These are phyloP conservation scores for Helicocarpus griseus DNA, from an alignment of 2,329 filamentous ascomycete species.

Conservation along the genomic window DNA sequence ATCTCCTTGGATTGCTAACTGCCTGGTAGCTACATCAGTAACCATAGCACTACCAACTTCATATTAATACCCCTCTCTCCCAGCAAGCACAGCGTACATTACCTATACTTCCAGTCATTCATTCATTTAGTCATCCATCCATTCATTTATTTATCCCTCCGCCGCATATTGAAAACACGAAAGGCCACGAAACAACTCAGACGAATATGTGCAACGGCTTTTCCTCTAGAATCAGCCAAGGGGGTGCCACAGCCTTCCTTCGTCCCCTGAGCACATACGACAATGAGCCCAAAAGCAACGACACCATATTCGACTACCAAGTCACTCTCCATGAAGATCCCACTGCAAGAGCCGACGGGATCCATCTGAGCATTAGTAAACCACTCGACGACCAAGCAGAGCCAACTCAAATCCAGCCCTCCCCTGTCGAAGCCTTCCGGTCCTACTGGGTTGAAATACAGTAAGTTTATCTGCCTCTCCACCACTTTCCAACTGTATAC, in stretches of 20 bases:
- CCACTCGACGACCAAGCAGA: neutral
- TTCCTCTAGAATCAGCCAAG: slow-evolving; percentile 3
- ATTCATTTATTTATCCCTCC: neutral
- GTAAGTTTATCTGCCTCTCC: too few species aligned
- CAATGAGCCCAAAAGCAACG: neutral
- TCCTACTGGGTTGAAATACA: slow-evolving; percentile 7
- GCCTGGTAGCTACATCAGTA: too few species aligned
- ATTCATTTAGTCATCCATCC: neutral
- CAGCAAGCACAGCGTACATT: too few species aligned
- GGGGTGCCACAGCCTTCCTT: slow-evolving; percentile 5
- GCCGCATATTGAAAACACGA: neutral
- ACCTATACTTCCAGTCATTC: too few species aligned
- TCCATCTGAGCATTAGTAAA: neutral
- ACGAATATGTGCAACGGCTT: slow-evolving; percentile 6
- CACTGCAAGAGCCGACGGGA: neutral
- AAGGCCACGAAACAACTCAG: neutral
- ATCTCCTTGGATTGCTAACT: too few species aligned
- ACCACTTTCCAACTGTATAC: too few species aligned
- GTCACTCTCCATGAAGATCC: neutral
- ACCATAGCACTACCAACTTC: too few species aligned
- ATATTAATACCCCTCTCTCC: too few species aligned
- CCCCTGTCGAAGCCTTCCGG: neutral
- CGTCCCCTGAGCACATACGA: neutral
- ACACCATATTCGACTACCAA: neutral
- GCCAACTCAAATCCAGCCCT: neutral